These are phyloP conservation scores for Galium porrigens DNA, from an alignment of 305 asterid species.

Conservation along the genomic window DNA sequence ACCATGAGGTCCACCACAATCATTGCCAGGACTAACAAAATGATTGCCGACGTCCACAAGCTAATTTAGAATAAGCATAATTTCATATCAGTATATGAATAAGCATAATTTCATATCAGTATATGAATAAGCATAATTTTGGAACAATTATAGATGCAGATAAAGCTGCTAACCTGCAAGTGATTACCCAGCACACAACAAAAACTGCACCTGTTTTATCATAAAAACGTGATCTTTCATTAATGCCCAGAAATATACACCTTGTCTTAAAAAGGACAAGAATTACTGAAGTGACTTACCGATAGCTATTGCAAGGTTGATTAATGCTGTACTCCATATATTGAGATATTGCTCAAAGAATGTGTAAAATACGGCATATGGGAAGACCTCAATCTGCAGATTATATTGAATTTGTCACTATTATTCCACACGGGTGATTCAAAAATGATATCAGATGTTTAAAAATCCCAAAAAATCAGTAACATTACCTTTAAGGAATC, in stretches of 20 bases:
- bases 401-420: neutral
- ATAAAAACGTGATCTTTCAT: constrained; percentile 7
- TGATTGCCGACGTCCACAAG: constrained; percentile 90
- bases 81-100: neutral
- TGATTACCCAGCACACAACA: constrained; percentile 71
- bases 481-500: constrained; percentile 54
- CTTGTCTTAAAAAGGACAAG: neutral
- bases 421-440: neutral
- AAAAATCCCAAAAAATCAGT: neutral
- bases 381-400: constrained; percentile 77
- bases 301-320: constrained; percentile 77
- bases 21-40: constrained; percentile 76
- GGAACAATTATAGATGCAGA: neutral
- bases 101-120: neutral
- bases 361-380: constrained; percentile 79
- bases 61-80: constrained; percentile 24
- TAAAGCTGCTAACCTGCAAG: constrained; percentile 54
- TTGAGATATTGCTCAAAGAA: constrained; percentile 89
- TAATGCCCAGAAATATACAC: constrained; percentile 11
- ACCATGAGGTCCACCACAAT: constrained; percentile 90
- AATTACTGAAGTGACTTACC: constrained; percentile 35
- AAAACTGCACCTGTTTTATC: constrained; percentile 70
- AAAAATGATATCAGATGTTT: neutral
- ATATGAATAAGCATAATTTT: neutral
- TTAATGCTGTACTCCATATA: constrained; percentile 83